These are phyloP conservation scores for Penstemon newberryi DNA, from an alignment of 257 asterid species.

Conservation along the genomic window DNA sequence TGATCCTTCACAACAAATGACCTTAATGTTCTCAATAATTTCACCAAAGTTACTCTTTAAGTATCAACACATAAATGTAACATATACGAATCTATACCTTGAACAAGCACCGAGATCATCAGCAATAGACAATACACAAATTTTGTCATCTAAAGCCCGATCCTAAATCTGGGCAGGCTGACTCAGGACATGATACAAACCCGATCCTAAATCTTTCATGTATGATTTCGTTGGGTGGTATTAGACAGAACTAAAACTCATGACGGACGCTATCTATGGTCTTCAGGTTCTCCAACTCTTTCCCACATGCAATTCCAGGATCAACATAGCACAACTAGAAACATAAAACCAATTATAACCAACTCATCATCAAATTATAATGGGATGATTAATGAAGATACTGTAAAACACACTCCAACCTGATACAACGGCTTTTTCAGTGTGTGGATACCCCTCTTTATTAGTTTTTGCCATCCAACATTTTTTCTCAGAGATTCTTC, in stretches of 20 bases:
- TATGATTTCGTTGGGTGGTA: neutral
- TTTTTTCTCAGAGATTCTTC: slow-evolving; percentile 46
- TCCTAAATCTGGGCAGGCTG: neutral
- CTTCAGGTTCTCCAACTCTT: slow-evolving; percentile 74
- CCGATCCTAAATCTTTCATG: no score
- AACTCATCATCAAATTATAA: slow-evolving; percentile 2
- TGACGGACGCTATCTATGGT: slow-evolving; percentile 47
- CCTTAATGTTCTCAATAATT: no score
- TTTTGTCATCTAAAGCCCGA: neutral
- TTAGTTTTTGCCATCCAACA: slow-evolving; percentile 74
- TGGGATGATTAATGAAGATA: slow-evolving; percentile 2
- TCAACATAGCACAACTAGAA: slow-evolving; percentile 75
- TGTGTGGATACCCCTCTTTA: slow-evolving; percentile 86
- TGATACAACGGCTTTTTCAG: slow-evolving; percentile 72
- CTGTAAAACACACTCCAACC: slow-evolving; percentile 41
- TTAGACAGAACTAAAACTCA: slow-evolving; percentile 44
- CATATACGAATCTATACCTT: neutral
- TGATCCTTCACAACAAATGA: neutral
- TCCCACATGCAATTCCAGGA: slow-evolving; percentile 71
- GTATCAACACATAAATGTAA: neutral
- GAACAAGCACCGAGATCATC: no score
- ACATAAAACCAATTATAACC: slow-evolving; percentile 6
- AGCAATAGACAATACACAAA: no score
- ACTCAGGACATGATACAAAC: slow-evolving; percentile 5
- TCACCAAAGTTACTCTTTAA: no score